A percentile compares a stretch with the other conserved stretches of the same genome.
Conservation (phyloP, 1,284 basidiomycete genomes). For the Mycosarcoma mackinlayi region DNA sequence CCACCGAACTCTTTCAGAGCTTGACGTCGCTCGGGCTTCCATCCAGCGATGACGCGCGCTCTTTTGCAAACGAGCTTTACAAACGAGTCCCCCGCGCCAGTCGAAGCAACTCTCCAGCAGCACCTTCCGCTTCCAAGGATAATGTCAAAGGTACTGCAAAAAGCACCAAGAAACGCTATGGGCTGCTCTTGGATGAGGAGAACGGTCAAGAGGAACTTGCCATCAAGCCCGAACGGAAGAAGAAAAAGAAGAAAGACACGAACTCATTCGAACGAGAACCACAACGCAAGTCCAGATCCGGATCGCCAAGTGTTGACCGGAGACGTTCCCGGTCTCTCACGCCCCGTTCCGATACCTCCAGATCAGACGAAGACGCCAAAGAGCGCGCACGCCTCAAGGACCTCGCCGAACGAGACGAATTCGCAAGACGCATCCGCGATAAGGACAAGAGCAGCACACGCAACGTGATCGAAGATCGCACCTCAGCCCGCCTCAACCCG, state of each 20-base stretch:
- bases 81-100: constrained; percentile 75
- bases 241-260: constrained; percentile 77
- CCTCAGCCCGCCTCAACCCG: constrained; percentile 73
- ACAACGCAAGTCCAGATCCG: background rate
- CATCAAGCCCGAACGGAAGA: constrained; percentile 68
- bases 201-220: constrained; percentile 50
- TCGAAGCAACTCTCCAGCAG: constrained; percentile 76
- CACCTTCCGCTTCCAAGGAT: background rate
- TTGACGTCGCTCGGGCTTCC: constrained; percentile 83
- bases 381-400: constrained; percentile 84
- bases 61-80: constrained; percentile 83
- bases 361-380: constrained; percentile 73
- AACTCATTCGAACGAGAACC: constrained; percentile 74
- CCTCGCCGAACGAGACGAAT: constrained; percentile 87
- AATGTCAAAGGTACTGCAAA: background rate
- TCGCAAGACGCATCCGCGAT: constrained; percentile 85
- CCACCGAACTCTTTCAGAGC: constrained; percentile 79
- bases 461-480: constrained; percentile 90
- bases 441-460: constrained; percentile 87
- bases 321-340: constrained; percentile 8
- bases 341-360: constrained; percentile 8
- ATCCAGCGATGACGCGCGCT: constrained; percentile 79
- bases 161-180: constrained; percentile 55
- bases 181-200: constrained; percentile 51
- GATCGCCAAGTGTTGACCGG: background rate